Base-by-base conservation (phyloP, 2,329 filamentous ascomycete species). In the Ilyonectria mors-panacis region DNA sequence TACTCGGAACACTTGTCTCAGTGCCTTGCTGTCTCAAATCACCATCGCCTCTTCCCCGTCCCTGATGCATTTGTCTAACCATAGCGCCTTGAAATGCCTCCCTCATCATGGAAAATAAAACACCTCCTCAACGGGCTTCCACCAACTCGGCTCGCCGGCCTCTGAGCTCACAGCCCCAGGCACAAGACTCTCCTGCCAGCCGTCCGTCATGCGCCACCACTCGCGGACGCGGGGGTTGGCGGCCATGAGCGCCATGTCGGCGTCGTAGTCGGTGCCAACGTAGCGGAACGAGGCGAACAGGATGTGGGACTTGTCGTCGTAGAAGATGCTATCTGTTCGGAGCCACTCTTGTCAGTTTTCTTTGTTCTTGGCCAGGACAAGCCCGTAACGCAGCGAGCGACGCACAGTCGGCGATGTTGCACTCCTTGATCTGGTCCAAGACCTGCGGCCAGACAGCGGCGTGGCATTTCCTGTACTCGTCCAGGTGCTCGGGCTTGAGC, bases 191-290 rank as follows among this genome's bases (percentile, higher is more conserved):
- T 89, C 91, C 81, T 95, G 93, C 85, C 91, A 93, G 15, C 85
- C 84, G 78, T 95, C 93, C 56, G 93, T 95, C 89, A 95, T 91
- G 65, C 83, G 83, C 93, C 93, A 95, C 93, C 93, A 95, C 78
- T 92, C 90, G 62, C 89, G 86, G 37, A 95, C 91, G 76, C 91
- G 91, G 1, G 88, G 86, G 73, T 94, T 94, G 64, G 88, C 89
- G 1, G 86, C 85, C 92, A 95, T 94, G 68, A 84, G 86, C 79
- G 88, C 86, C 93, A 95, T 95, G 76, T 95, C 93, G 10, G 85
- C 90, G 2, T 88, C 89, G 67, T 88, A 94, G 70, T 93, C 87
- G 66, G 87, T 87, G 0, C 93, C 93, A n/a, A 92, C 84, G 75
- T 95, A 95, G 78, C 93, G 94, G 84, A 94, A 94, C 26, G 84